Conservation (phyloP, 257 asterid genomes). For the Echium plantagineum region DNA sequence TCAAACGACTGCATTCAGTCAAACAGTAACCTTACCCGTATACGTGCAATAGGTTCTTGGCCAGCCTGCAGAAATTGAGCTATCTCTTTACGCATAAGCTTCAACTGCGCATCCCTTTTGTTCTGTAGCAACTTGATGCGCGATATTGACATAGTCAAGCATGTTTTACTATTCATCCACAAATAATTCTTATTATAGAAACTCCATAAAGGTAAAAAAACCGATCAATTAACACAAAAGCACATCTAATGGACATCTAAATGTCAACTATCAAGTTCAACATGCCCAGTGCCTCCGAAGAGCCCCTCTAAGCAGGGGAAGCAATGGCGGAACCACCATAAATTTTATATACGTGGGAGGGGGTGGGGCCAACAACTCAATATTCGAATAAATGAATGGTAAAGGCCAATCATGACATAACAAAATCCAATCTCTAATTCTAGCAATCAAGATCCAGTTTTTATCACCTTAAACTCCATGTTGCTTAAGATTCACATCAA, state of each 20-base stretch:
- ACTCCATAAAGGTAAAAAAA: not conserved
- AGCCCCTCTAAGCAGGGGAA: no score
- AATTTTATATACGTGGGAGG: no score
- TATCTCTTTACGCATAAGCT: constrained; percentile 76
- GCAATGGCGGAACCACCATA: no score
- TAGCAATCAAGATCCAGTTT: not conserved
- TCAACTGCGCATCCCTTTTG: constrained; percentile 75
- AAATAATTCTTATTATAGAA: constrained; percentile 7
- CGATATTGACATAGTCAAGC: constrained; percentile 73
- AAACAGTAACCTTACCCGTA: constrained; percentile 38
- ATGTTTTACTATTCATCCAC: constrained; percentile 62
- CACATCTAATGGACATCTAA: not conserved
- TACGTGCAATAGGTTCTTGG: constrained; percentile 84
- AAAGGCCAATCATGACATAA: no score
- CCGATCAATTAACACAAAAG: no score
- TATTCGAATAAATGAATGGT: no score
- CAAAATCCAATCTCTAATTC: no score
- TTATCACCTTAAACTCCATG: not conserved
- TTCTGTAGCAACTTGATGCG: constrained; percentile 87
- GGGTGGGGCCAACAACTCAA: no score
- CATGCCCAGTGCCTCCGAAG: no score
- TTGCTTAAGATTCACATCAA: no score
- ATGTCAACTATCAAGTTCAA: no score
- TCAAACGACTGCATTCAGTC: not conserved
- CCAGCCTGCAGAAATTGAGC: constrained; percentile 86